phyloP scores from a whole-genome alignment of 495 filamentous ascomycete genomes.

The Aspergillus conjunctus region DNA sequence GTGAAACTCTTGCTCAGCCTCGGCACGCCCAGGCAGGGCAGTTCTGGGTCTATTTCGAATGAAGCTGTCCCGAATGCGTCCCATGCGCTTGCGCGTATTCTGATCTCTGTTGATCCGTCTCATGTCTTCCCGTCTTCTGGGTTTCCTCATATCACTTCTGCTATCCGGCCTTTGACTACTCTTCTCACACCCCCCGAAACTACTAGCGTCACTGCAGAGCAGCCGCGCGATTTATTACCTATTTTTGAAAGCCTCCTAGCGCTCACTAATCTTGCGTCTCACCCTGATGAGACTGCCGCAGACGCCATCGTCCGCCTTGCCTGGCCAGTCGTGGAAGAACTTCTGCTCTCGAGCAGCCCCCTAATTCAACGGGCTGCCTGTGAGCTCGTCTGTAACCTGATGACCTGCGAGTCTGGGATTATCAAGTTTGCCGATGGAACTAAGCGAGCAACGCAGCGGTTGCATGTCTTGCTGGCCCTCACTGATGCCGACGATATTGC shows the following conservation, averaged over 20 bases:
- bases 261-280: slow-evolving; percentile 88
- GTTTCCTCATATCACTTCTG: slow-evolving; percentile 69
- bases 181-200: slow-evolving; percentile 61
- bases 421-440: slow-evolving; percentile 73
- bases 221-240: slow-evolving; percentile 78
- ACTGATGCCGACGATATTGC: slow-evolving; percentile 79
- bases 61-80: slow-evolving; percentile 65
- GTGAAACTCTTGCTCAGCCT: slow-evolving; percentile 78
- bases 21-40: slow-evolving; percentile 58
- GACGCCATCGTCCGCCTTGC: slow-evolving; percentile 69
- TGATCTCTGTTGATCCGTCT: slow-evolving; percentile 84
- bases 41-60: slow-evolving; percentile 35
- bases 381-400: slow-evolving; percentile 91
- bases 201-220: slow-evolving; percentile 48
- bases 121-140: slow-evolving; percentile 81
- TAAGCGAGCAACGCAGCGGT: slow-evolving; percentile 64
- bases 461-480: slow-evolving; percentile 83
- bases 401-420: slow-evolving; percentile 72
- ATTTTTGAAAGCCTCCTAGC: slow-evolving; percentile 89
- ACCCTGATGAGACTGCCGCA: slow-evolving; percentile 66
- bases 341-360: slow-evolving; percentile 74
- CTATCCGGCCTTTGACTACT: slow-evolving; percentile 74
- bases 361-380: slow-evolving; percentile 79
- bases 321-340: slow-evolving; percentile 76
- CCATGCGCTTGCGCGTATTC: slow-evolving; percentile 86